phyloP scores from a whole-genome alignment of 768 basidiomycete genomes.

The Vararia minispora region DNA sequence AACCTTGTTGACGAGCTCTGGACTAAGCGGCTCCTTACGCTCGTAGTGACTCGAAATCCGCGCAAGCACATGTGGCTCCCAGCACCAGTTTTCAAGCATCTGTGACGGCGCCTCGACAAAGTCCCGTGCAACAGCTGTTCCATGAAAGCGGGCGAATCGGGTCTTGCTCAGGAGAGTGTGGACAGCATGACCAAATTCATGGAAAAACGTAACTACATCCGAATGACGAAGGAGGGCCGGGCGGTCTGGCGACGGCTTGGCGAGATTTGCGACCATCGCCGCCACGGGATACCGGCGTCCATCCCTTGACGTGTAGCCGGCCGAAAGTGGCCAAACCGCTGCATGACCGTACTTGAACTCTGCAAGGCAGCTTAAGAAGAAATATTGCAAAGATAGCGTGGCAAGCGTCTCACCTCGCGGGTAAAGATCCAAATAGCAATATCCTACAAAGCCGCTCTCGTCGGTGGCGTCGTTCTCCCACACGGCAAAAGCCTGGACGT shows the following conservation, averaged over 20 bases:
- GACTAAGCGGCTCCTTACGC: slow-evolving; percentile 57
- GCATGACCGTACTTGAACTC: slow-evolving; percentile 79
- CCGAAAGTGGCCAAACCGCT: slow-evolving; percentile 69
- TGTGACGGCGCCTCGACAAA: slow-evolving; percentile 88
- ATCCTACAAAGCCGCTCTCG: slow-evolving; percentile 65
- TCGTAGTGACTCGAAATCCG: slow-evolving; percentile 76
- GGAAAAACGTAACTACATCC: slow-evolving; percentile 86
- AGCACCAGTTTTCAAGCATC: slow-evolving; percentile 89
- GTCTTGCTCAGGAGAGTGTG: slow-evolving; percentile 54
- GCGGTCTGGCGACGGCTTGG: slow-evolving; percentile 70
- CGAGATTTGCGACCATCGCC: slow-evolving; percentile 87
- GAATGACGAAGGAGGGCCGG: slow-evolving; percentile 83
- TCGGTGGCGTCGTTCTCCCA: slow-evolving; percentile 74
- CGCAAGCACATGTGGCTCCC: slow-evolving; percentile 68
- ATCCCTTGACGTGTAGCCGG: slow-evolving; percentile 47
- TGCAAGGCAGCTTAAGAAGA: slow-evolving; percentile 17
- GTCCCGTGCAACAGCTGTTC: slow-evolving; percentile 68
- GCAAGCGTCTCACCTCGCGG: slow-evolving; percentile 47
- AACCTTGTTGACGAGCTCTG: slow-evolving; percentile 68
- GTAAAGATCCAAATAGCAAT: slow-evolving; percentile 83
- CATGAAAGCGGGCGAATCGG: slow-evolving; percentile 69
- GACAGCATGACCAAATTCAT: slow-evolving; percentile 63
- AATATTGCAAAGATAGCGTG: not conserved
- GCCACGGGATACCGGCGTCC: slow-evolving; percentile 64
- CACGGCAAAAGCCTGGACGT: slow-evolving; percentile 76